Percentiles rank a stretch among this genome's conserved stretches.
These are phyloP conservation scores for Pezicula carpinea DNA, from an alignment of 2,329 filamentous ascomycete species.

Conservation along the genomic window DNA sequence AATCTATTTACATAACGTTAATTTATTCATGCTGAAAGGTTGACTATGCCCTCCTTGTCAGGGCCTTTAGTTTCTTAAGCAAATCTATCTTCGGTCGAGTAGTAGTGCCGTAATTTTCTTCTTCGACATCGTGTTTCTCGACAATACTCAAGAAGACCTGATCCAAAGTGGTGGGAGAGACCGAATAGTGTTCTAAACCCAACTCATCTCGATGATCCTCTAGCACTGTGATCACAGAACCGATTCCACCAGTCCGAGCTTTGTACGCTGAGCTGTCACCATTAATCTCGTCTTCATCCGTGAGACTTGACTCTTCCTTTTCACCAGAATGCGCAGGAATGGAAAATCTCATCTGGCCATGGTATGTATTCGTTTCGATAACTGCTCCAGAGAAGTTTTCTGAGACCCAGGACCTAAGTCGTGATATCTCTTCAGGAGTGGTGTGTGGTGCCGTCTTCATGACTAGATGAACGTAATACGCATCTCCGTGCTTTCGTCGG, in stretches of 20 bases:
- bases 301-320: conserved; percentile 11
- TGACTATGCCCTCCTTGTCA: neutral
- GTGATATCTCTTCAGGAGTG: conserved; percentile 59
- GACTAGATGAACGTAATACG: conserved; percentile 78
- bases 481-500: conserved; percentile 70
- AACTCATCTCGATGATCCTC: conserved; percentile 66
- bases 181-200: conserved; percentile 80
- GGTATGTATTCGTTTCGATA: conserved; percentile 70
- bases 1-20: too few species aligned
- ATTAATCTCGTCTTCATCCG: conserved; percentile 22
- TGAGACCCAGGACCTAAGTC: conserved; percentile 62
- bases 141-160: conserved; percentile 89
- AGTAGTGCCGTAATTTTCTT: conserved; percentile 55
- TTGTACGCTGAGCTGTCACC: conserved; percentile 1
- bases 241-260: conserved; percentile 41
- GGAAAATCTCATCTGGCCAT: conserved; percentile 84
- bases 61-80: neutral
- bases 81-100: neutral
- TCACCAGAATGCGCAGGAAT: conserved; percentile 48
- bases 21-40: too few species aligned
- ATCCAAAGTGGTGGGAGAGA: conserved; percentile 81
- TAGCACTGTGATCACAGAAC: conserved; percentile 64
- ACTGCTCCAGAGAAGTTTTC: conserved; percentile 57
- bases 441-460: conserved; percentile 71
- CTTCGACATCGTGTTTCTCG: conserved; percentile 69